A percentile compares a stretch with the other conserved stretches of the same genome.
Evolutionary conservation across 2,329 filamentous ascomycete genomes (phyloP).

Genomic region (Xylaria arbuscula): DNA sequence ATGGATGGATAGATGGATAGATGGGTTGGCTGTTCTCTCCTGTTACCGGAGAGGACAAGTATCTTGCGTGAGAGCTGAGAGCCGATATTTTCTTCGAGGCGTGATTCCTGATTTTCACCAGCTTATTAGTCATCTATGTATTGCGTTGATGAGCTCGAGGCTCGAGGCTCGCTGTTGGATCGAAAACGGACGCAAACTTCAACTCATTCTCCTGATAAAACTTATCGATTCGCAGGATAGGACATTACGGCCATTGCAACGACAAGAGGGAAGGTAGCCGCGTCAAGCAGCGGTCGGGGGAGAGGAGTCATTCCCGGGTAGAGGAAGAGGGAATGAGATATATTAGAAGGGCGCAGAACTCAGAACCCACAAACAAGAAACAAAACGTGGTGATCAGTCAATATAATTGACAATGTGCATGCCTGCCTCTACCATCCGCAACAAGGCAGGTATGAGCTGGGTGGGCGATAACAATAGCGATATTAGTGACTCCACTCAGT

Average conservation of each 20-base stretch:
- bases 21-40: neutral
- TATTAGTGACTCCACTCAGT: neutral
- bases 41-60: neutral
- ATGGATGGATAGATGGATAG: no score
- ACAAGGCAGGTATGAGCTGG: no score
- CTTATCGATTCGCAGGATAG: no score
- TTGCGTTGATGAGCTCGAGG: neutral
- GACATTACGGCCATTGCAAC: neutral
- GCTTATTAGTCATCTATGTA: neutral
- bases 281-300: neutral
- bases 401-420: neutral
- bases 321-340: neutral
- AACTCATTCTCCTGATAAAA: no score
- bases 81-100: neutral
- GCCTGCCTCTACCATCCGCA: neutral
- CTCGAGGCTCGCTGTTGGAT: slow-evolving; percentile 2
- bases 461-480: neutral
- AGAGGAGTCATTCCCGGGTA: neutral
- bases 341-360: neutral
- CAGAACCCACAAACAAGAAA: neutral
- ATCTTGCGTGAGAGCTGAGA: neutral
- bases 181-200: neutral
- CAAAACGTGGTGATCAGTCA: neutral
- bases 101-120: neutral
- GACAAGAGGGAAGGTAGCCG: neutral